Conservation (phyloP, 1,139 yeast genomes). For the Pichiaceae sp. region DNA sequence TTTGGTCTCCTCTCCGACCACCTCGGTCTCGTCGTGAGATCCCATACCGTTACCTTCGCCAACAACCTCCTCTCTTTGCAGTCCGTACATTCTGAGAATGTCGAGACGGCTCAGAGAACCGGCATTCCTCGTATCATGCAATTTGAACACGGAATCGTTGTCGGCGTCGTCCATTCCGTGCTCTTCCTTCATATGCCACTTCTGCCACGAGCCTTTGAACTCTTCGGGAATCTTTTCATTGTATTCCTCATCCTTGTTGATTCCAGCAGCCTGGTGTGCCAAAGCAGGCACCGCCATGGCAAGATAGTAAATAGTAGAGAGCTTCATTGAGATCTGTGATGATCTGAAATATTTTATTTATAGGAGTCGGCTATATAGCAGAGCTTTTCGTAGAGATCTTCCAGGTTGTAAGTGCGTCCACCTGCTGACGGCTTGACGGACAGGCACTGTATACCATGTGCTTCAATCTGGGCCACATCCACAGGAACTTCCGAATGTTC, state of each 20-base stretch:
- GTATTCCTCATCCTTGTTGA: slow-evolving; percentile 12
- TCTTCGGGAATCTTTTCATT: slow-evolving; percentile 19
- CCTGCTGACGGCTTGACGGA: slow-evolving; percentile 26
- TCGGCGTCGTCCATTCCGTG: slow-evolving; percentile 73
- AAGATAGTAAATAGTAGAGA: not conserved
- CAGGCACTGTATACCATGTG: slow-evolving; percentile 39
- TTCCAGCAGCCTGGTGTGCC: slow-evolving; percentile 6
- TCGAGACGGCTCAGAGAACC: slow-evolving; percentile 54
- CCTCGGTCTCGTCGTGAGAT: slow-evolving; percentile 53
- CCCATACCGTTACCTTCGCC: slow-evolving; percentile 95
- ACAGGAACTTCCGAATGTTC: slow-evolving; percentile 38
- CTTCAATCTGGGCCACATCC: slow-evolving; percentile 30
- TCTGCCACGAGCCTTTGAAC: slow-evolving; percentile 46
- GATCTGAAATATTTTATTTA: not conserved
- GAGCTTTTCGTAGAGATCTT: slow-evolving; percentile 29
- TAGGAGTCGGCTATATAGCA: not conserved
- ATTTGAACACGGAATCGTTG: slow-evolving; percentile 65
- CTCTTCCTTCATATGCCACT: slow-evolving; percentile 87
- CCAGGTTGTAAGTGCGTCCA: slow-evolving; percentile 27
- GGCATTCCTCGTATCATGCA: slow-evolving; percentile 61
- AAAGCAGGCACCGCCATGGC: not conserved
- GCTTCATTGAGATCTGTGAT: not conserved
- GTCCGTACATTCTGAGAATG: slow-evolving; percentile 74
- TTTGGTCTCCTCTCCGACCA: slow-evolving; percentile 44
- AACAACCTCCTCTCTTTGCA: slow-evolving; percentile 59